Percentiles rank a stretch among this genome's conserved stretches.
These are phyloP conservation scores for Sphagnurus paluster DNA, from an alignment of 1,284 basidiomycete species.

Conservation along the genomic window DNA sequence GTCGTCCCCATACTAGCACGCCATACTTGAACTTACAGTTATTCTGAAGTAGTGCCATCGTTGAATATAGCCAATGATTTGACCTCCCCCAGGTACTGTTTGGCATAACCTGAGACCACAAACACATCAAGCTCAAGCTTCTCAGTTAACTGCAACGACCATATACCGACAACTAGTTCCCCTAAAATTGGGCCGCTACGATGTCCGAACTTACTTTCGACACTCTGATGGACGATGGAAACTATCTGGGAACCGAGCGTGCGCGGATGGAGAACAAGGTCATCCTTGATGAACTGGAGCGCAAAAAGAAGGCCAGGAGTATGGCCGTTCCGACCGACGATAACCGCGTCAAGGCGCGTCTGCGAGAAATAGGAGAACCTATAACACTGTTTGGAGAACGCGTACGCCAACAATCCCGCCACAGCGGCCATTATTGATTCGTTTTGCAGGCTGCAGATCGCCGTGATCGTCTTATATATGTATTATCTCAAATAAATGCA, in stretches of 20 bases:
- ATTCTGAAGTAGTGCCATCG: too few species aligned
- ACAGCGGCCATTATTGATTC: slow-evolving; percentile 18
- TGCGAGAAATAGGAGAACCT: slow-evolving; percentile 93
- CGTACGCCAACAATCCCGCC: slow-evolving; percentile 48
- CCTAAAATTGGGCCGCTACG: neutral
- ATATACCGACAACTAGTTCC: neutral
- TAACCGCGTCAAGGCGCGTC: slow-evolving; percentile 82
- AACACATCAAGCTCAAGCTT: neutral
- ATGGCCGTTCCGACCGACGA: slow-evolving; percentile 98
- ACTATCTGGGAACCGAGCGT: slow-evolving; percentile 69
- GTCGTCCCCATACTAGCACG: too few species aligned
- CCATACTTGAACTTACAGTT: too few species aligned
- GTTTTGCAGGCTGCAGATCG: slow-evolving; percentile 74
- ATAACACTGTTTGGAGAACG: slow-evolving; percentile 97
- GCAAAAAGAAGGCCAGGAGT: slow-evolving; percentile 91
- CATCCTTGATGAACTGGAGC: slow-evolving; percentile 88
- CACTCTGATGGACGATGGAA: slow-evolving; percentile 72
- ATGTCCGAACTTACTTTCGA: slow-evolving; percentile 77
- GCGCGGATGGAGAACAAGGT: slow-evolving; percentile 78
- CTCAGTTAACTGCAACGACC: neutral
- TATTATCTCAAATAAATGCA: slow-evolving; percentile 88
- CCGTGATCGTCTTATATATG: slow-evolving; percentile 91
- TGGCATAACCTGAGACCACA: too few species aligned
- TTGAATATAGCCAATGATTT: too few species aligned
- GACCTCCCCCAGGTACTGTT: too few species aligned